A percentile compares a stretch with the other conserved stretches of the same genome.
These are phyloP conservation scores for Fonsecaea monophora DNA, from an alignment of 2,329 filamentous ascomycete species.

Conservation along the genomic window DNA sequence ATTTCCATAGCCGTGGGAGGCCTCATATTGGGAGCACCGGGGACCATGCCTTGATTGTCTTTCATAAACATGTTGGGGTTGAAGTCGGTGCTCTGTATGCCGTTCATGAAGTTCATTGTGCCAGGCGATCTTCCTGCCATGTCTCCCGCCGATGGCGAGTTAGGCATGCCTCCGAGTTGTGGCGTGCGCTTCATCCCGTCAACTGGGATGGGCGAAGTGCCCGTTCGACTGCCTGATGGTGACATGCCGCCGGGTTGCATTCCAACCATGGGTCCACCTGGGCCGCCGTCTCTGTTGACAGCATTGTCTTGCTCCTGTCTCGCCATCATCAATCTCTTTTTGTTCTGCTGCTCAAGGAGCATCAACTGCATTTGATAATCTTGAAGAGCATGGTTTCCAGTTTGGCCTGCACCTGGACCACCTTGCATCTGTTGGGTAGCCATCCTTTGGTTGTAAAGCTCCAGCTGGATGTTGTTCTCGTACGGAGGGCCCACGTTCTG, in stretches of 20 bases:
- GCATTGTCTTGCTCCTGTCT: conserved; percentile 71
- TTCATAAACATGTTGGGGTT: conserved; percentile 53
- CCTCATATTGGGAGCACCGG: conserved; percentile 64
- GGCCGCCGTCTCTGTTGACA: conserved; percentile 58
- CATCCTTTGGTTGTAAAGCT: conserved; percentile 42
- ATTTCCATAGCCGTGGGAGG: conserved; percentile 61
- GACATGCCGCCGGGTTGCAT: conserved; percentile 61
- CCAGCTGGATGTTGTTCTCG: conserved; percentile 48
- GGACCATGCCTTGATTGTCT: conserved; percentile 52
- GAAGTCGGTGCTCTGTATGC: conserved; percentile 54
- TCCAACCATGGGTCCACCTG: conserved; percentile 54
- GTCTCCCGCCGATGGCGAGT: conserved; percentile 64
- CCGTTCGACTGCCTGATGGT: conserved; percentile 62
- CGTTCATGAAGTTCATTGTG: conserved; percentile 59
- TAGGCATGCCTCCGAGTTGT: conserved; percentile 64
- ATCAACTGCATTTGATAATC: conserved; percentile 75
- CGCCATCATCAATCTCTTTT: conserved; percentile 70
- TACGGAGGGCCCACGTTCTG: conserved; percentile 69
- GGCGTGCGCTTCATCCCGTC: conserved; percentile 70
- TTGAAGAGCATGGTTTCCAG: conserved; percentile 69
- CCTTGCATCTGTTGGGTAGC: conserved; percentile 50
- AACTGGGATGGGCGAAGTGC: conserved; percentile 66
- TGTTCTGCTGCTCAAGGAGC: conserved; percentile 72
- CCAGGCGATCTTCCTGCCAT: conserved; percentile 68
- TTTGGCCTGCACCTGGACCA: conserved; percentile 47